Percentiles rank a stretch among this genome's conserved stretches.
Evolutionary conservation across 257 asterid species (phyloP).

Genomic region (Cordia subcordata): DNA sequence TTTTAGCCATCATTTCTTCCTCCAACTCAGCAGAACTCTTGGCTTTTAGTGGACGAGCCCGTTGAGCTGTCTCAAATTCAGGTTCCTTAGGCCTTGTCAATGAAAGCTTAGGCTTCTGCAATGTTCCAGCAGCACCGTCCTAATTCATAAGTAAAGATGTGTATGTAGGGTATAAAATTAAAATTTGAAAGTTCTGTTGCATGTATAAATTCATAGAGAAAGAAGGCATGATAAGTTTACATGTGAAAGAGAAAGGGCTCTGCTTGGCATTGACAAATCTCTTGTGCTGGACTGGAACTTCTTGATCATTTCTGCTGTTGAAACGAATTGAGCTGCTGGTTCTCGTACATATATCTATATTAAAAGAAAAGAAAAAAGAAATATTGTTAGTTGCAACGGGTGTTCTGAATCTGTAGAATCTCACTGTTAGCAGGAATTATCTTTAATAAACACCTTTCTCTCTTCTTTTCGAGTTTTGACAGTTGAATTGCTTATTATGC

Average conservation of each 20-base stretch:
- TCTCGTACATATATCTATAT: constrained; percentile 71
- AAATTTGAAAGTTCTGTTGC: neutral
- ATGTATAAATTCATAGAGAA: neutral
- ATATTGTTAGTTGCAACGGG: neutral
- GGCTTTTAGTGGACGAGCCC: constrained; percentile 57
- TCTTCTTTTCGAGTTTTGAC: constrained; percentile 59
- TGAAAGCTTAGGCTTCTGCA: constrained; percentile 62
- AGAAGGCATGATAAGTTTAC: constrained; percentile 19
- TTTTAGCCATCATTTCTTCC: constrained; percentile 91
- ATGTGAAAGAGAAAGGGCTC: constrained; percentile 39
- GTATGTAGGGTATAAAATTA: neutral
- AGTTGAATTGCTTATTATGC: constrained; percentile 38
- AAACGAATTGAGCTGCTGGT: constrained; percentile 68
- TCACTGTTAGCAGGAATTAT: neutral
- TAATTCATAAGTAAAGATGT: neutral
- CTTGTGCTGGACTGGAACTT: constrained; percentile 83
- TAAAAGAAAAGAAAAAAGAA: neutral
- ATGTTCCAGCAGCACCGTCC: constrained; percentile 23
- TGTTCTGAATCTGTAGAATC: neutral
- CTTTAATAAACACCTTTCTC: constrained; percentile 45
- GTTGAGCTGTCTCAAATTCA: constrained; percentile 82
- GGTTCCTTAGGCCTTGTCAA: constrained; percentile 93
- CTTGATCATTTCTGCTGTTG: constrained; percentile 87
- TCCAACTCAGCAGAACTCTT: constrained; percentile 87
- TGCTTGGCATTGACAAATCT: constrained; percentile 41